Conservation (phyloP, 1,284 basidiomycete species). For the Ceratobasidium papillatum region DNA sequence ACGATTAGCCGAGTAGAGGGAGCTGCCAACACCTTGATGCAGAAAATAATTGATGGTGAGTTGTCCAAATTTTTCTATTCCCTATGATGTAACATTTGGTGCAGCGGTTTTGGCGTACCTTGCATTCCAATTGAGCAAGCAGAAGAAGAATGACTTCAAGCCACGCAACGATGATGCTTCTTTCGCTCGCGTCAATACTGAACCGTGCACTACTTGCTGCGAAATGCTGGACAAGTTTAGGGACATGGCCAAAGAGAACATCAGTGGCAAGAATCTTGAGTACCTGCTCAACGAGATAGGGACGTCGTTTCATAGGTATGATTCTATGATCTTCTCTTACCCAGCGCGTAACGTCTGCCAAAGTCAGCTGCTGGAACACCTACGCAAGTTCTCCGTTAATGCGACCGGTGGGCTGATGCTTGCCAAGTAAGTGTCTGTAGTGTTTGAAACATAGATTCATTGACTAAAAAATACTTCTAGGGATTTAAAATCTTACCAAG, state of each 20-base stretch:
- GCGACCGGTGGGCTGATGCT: constrained; percentile 98
- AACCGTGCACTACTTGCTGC: constrained; percentile 90
- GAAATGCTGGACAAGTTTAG: constrained; percentile 84
- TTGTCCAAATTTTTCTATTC: constrained; percentile 10
- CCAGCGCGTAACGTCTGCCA: not conserved
- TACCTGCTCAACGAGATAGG: constrained; percentile 94
- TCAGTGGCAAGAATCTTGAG: constrained; percentile 93
- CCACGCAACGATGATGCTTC: constrained; percentile 95
- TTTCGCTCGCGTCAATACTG: constrained; percentile 94
- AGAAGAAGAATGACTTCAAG: constrained; percentile 97
- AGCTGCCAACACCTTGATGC: constrained; percentile 83
- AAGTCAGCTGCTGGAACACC: constrained; percentile 91
- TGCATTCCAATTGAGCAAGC: constrained; percentile 80
- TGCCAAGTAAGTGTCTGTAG: constrained; percentile 75
- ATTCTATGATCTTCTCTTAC: not conserved
- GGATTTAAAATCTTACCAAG: constrained; percentile 97
- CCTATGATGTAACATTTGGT: constrained; percentile 49
- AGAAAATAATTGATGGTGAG: constrained; percentile 85
- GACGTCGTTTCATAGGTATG: constrained; percentile 88
- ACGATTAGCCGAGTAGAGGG: constrained; percentile 88
- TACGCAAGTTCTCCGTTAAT: constrained; percentile 95
- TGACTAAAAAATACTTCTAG: constrained; percentile 55
- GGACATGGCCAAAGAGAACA: constrained; percentile 72
- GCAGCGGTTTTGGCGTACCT: constrained; percentile 73
- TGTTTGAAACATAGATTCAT: not conserved